A percentile compares a stretch with the other conserved stretches of the same genome.
Evolutionary conservation across 192 early-diverging fungal species (phyloP).

Genomic region (Linnemannia elongata): DNA sequence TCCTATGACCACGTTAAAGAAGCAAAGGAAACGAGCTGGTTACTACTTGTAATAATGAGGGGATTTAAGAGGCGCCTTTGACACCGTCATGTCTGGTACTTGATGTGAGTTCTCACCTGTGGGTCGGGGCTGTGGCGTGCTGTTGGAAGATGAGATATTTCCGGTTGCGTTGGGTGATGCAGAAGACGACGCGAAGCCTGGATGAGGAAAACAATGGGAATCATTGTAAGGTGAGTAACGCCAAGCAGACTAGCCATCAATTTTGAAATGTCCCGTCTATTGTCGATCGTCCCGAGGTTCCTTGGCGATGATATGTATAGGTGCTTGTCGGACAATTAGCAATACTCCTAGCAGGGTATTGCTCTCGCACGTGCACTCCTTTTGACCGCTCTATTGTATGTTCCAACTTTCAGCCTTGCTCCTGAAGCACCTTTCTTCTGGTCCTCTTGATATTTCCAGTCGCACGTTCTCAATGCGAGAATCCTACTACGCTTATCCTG

Average conservation of each 20-base stretch:
- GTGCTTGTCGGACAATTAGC: too few relatives aligned
- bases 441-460: too few relatives aligned
- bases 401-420: too few relatives aligned
- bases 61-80: too few relatives aligned
- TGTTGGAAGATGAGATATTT: constrained; percentile 39
- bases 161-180: constrained; percentile 38
- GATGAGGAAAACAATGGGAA: not conserved
- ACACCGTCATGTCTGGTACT: not conserved
- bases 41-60: not conserved
- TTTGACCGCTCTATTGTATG: too few relatives aligned
- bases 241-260: not conserved
- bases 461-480: too few relatives aligned
- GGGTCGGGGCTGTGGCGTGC: constrained; percentile 46
- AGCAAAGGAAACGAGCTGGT: not conserved
- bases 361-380: too few relatives aligned
- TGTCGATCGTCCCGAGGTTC: too few relatives aligned
- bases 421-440: too few relatives aligned
- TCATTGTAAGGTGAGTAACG: not conserved
- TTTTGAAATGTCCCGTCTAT: not conserved
- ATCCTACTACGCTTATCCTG: too few relatives aligned
- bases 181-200: constrained; percentile 46
- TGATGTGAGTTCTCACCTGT: constrained; percentile 16
- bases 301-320: too few relatives aligned
- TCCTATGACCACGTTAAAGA: constrained; percentile 15
- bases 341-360: too few relatives aligned